Percentiles rank a stretch among this genome's conserved stretches.
Evolutionary conservation across 192 early-diverging fungal species (phyloP).

Genomic region (Dissophora ornata): DNA sequence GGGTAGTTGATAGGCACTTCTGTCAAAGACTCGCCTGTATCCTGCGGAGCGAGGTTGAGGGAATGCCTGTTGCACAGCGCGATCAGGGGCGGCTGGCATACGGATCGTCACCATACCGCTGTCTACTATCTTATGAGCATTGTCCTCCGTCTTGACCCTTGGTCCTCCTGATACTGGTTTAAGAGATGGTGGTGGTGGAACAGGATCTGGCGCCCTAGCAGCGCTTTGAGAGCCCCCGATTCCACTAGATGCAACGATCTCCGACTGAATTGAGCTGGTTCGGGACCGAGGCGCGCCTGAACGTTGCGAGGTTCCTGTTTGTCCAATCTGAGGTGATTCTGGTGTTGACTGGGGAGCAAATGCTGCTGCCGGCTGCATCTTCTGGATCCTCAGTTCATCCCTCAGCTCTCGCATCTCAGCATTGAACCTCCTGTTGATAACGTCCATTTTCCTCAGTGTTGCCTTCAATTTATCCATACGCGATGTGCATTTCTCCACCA

Average conservation of each 20-base stretch:
- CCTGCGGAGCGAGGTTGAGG: neutral
- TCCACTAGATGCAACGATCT: neutral
- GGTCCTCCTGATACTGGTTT: neutral
- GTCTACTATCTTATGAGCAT: neutral
- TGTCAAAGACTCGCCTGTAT: constrained; percentile 21
- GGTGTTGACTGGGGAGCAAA: neutral
- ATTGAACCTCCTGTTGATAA: neutral
- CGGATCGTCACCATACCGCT: constrained; percentile 11
- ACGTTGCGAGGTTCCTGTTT: no score
- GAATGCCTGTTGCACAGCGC: neutral
- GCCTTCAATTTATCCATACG: neutral
- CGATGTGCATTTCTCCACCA: neutral
- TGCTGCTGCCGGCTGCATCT: neutral
- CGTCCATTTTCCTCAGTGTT: constrained; percentile 7
- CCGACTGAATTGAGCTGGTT: neutral
- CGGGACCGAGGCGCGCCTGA: constrained; percentile 5
- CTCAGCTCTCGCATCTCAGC: constrained; percentile 11
- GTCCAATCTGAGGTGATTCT: no score
- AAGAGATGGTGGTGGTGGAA: constrained; percentile 15
- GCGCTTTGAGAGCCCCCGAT: neutral
- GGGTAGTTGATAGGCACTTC: neutral
- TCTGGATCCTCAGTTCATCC: neutral
- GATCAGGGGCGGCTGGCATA: neutral
- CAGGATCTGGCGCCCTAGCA: no score
- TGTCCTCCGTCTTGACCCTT: neutral